Evolutionary conservation across 2,329 filamentous ascomycete genomes (phyloP).

Genomic region (Fusarium sulawesiense): DNA sequence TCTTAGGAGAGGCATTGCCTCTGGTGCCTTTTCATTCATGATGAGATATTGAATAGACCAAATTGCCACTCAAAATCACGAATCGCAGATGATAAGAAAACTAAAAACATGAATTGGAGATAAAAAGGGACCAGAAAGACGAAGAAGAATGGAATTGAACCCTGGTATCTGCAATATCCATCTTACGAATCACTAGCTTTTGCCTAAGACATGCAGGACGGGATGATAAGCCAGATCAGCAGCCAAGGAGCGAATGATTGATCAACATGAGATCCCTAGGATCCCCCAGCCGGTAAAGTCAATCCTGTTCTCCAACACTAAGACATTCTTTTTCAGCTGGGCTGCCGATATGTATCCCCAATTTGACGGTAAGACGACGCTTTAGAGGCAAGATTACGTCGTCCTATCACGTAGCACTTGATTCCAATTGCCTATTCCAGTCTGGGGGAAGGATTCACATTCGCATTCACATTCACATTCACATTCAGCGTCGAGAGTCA

Average conservation of each 20-base stretch:
- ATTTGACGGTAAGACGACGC: background rate
- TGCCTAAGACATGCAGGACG: constrained; percentile 30
- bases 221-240: constrained; percentile 32
- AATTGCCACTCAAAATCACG: background rate
- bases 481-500: background rate
- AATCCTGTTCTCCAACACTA: background rate
- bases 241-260: background rate
- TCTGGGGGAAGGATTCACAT: constrained; percentile 2
- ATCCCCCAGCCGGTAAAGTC: background rate
- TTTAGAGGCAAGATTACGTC: constrained; percentile 13
- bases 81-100: background rate
- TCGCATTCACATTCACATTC: background rate
- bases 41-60: background rate
- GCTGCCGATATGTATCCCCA: background rate
- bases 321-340: constrained; percentile 14
- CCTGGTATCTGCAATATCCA: background rate
- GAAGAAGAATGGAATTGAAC: background rate
- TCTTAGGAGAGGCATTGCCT: constrained; percentile 30
- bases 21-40: constrained; percentile 37
- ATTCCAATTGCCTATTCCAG: constrained; percentile 27
- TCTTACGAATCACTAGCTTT: constrained; percentile 22
- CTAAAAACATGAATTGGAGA: background rate
- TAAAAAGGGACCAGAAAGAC: background rate
- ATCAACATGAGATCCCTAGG: background rate
- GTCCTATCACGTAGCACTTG: constrained; percentile 29